Base-by-base conservation (phyloP, 768 basidiomycete species). In the Tremella fuciformis region DNA sequence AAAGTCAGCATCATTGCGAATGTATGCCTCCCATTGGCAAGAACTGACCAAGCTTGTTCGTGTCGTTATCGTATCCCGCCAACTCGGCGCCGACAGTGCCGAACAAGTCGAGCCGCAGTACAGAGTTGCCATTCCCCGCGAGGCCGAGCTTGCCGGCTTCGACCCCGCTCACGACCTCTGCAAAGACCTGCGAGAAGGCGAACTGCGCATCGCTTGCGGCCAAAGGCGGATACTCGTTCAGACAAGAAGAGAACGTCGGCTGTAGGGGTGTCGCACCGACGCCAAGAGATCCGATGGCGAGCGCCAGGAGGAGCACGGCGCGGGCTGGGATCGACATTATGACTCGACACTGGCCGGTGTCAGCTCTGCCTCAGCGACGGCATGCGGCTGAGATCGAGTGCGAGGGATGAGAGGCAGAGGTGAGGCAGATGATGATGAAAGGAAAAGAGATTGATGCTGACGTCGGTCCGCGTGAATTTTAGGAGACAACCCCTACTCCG, bases 21-120 rank as follows among this genome's bases (percentile, higher is more conserved):
- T 15, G 22, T 46, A 15, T 4, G 8, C n/a, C 42, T 63, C 13
- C n/a, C n/a, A n/a, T n/a, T n/a, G n/a, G n/a, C n/a, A n/a, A 41
- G 13, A 44, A 81, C 84, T 71, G 71, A 88, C 89, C 84, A 53
- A 91, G 81, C 72, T 83, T 86, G 38, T 82, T 81, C 65, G 85
- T 85, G 19, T 75, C 67, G 73, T 85, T 83, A 50, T 84, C 81
- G 22, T 81, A 81, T 2, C 85, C 87, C 18, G 82, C 58, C 44
- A 92, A 85, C 25, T 80, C 74, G 66, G 82, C 78, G 4, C 84
- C 82, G 24, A 83, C 84, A 25, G 76, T 71, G 0, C 90, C 91
- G 37, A 92, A 68, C 38, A 91, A 79, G 1, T 76, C 66, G 2
- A 78, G 54, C 53, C 76, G 39, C 13, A 78, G 41, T 9, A 76